Conservation (phyloP, 2,329 filamentous ascomycete species). For the Hymenoscyphus repandus region DNA sequence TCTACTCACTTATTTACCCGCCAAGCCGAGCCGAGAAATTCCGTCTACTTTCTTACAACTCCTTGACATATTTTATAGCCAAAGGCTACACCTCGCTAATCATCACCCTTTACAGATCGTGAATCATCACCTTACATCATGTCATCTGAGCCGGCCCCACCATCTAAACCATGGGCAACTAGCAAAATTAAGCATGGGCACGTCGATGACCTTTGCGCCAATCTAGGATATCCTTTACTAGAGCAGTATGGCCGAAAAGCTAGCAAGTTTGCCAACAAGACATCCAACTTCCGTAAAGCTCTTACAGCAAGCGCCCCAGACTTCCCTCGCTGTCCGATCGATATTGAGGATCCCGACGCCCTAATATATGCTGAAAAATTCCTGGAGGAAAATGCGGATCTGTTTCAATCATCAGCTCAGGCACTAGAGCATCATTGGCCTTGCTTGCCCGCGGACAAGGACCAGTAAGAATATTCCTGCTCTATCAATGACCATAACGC, state of each 20-base stretch:
- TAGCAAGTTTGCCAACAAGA: not conserved
- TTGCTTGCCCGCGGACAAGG: not conserved
- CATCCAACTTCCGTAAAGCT: not conserved
- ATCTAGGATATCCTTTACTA: not conserved
- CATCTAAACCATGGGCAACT: no score
- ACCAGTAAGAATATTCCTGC: not conserved
- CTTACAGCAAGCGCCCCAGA: not conserved
- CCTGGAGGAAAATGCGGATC: not conserved
- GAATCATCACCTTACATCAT: no score
- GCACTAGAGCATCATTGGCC: constrained; percentile 5
- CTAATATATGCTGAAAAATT: not conserved
- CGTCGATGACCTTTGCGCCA: not conserved
- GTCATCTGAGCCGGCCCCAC: no score
- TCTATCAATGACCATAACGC: not conserved
- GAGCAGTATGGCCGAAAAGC: not conserved
- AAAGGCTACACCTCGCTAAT: no score
- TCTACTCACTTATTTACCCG: no score
- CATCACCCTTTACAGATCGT: no score
- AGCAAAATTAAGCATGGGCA: not conserved
- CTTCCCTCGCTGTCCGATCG: not conserved
- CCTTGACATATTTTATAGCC: no score
- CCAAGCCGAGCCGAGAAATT: no score
- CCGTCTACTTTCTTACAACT: no score
- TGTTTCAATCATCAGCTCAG: not conserved
- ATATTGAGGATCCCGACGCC: not conserved